Conservation (phyloP, 2,329 filamentous ascomycete genomes). For the Fusarium sp. region DNA sequence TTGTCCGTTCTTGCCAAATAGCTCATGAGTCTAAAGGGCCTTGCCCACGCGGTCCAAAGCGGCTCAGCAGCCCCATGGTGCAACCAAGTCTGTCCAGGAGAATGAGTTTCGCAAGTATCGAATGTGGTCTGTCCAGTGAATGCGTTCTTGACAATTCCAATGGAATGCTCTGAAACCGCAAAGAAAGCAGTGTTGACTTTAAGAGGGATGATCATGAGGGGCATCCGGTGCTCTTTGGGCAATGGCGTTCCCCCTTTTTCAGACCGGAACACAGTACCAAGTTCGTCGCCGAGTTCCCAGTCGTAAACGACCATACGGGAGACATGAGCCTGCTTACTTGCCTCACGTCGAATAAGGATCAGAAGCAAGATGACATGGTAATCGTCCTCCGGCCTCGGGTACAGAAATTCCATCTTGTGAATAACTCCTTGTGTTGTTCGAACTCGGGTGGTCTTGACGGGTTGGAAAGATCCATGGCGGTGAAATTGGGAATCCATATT, state of each 20-base stretch:
- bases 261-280: slow-evolving; percentile 60
- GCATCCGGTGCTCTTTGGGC: slow-evolving; percentile 68
- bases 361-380: slow-evolving; percentile 83
- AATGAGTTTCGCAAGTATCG: slow-evolving; percentile 59
- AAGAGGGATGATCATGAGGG: slow-evolving; percentile 78
- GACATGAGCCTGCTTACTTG: slow-evolving; percentile 29
- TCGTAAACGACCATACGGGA: slow-evolving; percentile 71
- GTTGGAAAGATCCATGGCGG: slow-evolving; percentile 62
- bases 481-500: slow-evolving; percentile 65
- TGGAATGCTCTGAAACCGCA: slow-evolving; percentile 71
- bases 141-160: slow-evolving; percentile 69
- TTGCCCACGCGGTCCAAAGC: slow-evolving; percentile 87
- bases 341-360: slow-evolving; percentile 63
- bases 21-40: slow-evolving; percentile 75
- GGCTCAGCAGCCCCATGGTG: slow-evolving; percentile 65
- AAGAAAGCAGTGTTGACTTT: slow-evolving; percentile 79
- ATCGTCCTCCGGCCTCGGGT: slow-evolving; percentile 74
- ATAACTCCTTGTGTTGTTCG: slow-evolving; percentile 77
- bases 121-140: slow-evolving; percentile 65
- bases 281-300: slow-evolving; percentile 67
- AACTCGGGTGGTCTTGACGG: slow-evolving; percentile 65
- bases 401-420: slow-evolving; percentile 87
- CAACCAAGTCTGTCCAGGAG: slow-evolving; percentile 58
- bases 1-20: slow-evolving; percentile 78
- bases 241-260: slow-evolving; percentile 67